Evolutionary conservation across 345 rosid genomes (phyloP), one percentile per base, ranked within the genome.

Genomic region (Luvunga scandens): DNA sequence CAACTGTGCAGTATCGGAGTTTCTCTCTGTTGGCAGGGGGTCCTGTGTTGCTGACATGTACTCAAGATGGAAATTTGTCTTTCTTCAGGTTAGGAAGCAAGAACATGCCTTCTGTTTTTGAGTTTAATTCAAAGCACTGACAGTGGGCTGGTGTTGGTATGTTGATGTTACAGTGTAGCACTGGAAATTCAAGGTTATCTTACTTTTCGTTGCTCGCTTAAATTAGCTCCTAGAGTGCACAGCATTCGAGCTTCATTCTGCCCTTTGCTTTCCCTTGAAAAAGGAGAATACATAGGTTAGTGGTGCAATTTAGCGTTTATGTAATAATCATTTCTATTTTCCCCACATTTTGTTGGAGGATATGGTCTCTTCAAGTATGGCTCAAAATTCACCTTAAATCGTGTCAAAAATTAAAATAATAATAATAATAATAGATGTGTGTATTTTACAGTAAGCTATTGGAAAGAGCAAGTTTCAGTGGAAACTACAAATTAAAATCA

Each of bases 251-350:
- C 93, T 38, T 92, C 98, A 34, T 95, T 95, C 88, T 93, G 99
- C 83, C 99, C 97, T 59, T 78, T 93, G 72, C 90, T 95, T 78
- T 95, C 99, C 70, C 88, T 92, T 34, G 97, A 93, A 79, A 91
- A 95, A 79, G 99, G 99, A 80, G 98, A 95, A 81, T 95, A 83
- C 76, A 93, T 95, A 91, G 99, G 98, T 92, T 24, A 53, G 86
- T 56, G 36, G 36, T 71, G 31, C 68, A 27, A 66, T 62, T 42
- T 25, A 12, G 34, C 28, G n/a, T 74, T 48, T 25, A 31, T 30
- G 22, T 33, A 22, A 36, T 69, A 10, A 42, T n/a, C 28, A 9
- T 69, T 39, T 63, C 36, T 60, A 38, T 9, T 57, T 30, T 55
- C 25, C 53, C 24, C 16, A 1, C 28, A 6, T 66, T 39, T 36